phyloP scores from a whole-genome alignment of 2,329 filamentous ascomycete species.

The Camptophora hylomeconis region DNA sequence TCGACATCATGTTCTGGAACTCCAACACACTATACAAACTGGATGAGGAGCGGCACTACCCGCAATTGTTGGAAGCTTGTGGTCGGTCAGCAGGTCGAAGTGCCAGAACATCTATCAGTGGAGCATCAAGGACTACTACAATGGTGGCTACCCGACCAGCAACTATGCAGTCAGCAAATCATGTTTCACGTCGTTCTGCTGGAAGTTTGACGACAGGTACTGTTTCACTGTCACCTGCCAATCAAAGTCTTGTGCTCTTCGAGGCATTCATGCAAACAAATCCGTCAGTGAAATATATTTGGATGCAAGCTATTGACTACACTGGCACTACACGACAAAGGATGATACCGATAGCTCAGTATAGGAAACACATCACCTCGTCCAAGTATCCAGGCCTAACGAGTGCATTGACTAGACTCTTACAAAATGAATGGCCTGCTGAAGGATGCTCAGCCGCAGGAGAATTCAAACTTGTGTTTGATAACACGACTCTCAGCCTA shows the following conservation, averaged over 20 bases:
- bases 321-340: constrained; percentile 56
- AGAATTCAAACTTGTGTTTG: constrained; percentile 53
- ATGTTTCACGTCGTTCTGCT: too few relatives aligned
- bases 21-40: constrained; percentile 64
- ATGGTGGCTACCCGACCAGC: too few relatives aligned
- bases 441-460: constrained; percentile 45
- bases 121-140: too few relatives aligned
- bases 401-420: constrained; percentile 48
- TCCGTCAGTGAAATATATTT: constrained; percentile 49
- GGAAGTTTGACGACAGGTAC: too few relatives aligned
- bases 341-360: constrained; percentile 51
- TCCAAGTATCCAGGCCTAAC: constrained; percentile 48
- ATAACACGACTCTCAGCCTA: constrained; percentile 47
- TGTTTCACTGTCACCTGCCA: constrained; percentile 2
- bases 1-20: constrained; percentile 62
- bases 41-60: constrained; percentile 23
- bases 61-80: constrained; percentile 15
- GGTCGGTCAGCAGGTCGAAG: constrained; percentile 12
- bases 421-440: constrained; percentile 53
- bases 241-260: constrained; percentile 18
- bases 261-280: constrained; percentile 39
- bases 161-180: too few relatives aligned
- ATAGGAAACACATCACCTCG: constrained; percentile 34
- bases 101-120: too few relatives aligned
- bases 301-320: constrained; percentile 67